These are phyloP conservation scores for Metschnikowia corniflorae DNA, from an alignment of 805 yeast species.

Conservation along the genomic window DNA sequence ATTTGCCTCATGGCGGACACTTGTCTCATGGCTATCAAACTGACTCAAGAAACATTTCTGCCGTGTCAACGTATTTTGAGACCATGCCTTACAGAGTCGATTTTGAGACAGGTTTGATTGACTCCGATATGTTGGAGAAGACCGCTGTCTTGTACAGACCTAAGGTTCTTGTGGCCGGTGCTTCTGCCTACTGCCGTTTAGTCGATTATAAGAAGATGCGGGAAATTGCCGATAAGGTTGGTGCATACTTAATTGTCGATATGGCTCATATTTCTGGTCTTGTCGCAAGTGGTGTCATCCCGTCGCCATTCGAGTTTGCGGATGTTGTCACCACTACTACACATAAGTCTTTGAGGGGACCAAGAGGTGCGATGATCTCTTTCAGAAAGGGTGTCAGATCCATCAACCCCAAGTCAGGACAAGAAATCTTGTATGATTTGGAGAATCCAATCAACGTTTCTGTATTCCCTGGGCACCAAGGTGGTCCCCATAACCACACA, in stretches of 20 bases:
- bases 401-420: constrained; percentile 79
- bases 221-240: constrained; percentile 93
- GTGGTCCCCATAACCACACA: constrained; percentile 99
- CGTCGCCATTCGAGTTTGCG: constrained; percentile 94
- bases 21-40: constrained; percentile 98
- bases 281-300: constrained; percentile 92
- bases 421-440: constrained; percentile 84
- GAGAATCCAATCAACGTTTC: constrained; percentile 96
- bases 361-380: constrained; percentile 99
- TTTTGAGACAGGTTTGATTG: constrained; percentile 88
- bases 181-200: constrained; percentile 95
- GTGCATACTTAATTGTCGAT: constrained; percentile 93
- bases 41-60: constrained; percentile 87
- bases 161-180: constrained; percentile 94
- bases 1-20: constrained; percentile 98
- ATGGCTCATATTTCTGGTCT: constrained; percentile 99
- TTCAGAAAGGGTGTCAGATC: constrained; percentile 94
- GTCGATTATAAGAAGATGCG: constrained; percentile 97
- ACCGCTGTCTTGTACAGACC: constrained; percentile 93
- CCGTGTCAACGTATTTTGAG: constrained; percentile 93
- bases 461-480: constrained; percentile 99
- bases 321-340: constrained; percentile 98
- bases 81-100: constrained; percentile 98
- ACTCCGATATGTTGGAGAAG: constrained; percentile 91
- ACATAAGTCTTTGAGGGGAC: constrained; percentile 97